Evolutionary conservation across 305 asterid genomes (phyloP).

Genomic region (Fraxinus velutina): DNA sequence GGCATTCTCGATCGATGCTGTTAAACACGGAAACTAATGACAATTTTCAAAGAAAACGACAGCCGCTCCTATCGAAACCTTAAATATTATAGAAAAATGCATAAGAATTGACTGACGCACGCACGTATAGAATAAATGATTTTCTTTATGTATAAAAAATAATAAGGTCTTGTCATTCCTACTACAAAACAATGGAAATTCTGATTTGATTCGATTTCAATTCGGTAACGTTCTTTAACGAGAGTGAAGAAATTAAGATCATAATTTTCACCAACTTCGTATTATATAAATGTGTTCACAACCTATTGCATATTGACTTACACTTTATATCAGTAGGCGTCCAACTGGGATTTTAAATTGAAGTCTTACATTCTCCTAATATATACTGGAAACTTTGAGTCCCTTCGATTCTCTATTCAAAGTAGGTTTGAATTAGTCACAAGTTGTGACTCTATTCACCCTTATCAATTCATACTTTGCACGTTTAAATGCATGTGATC

Average conservation of each 20-base stretch:
- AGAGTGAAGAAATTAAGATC: constrained; percentile 26
- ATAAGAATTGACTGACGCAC: neutral
- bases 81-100: neutral
- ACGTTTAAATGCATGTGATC: neutral
- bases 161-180: constrained; percentile 11
- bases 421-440: neutral
- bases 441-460: neutral
- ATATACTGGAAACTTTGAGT: constrained; percentile 10
- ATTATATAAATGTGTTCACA: neutral
- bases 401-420: constrained; percentile 2
- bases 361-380: neutral
- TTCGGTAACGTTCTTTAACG: constrained; percentile 21
- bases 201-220: constrained; percentile 26
- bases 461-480: neutral
- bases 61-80: neutral
- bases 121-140: neutral
- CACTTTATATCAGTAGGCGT: neutral
- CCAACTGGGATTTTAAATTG: neutral
- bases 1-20: neutral
- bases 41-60: constrained; percentile 21
- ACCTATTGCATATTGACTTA: neutral
- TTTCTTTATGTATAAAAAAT: neutral
- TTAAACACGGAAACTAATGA: neutral
- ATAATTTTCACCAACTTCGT: constrained; percentile 36
- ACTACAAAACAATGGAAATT: constrained; percentile 25